Evolutionary conservation across 306 rosid species (phyloP), one percentile per base, ranked within the genome.

Genomic region (Luffa aegyptiaca): DNA sequence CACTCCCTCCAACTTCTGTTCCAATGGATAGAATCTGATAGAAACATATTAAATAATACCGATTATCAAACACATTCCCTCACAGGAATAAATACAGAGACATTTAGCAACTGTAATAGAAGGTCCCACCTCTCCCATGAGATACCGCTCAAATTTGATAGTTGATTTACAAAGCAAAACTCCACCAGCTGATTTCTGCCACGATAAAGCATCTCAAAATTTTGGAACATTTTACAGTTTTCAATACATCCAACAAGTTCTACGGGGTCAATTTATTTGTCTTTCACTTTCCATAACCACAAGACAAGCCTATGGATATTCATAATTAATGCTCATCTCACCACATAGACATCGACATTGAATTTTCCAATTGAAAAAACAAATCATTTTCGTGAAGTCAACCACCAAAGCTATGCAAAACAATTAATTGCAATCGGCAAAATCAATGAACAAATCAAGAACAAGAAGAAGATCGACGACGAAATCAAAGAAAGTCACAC

Each of bases 121-220:
- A 31, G 57, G 6, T 17, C 90, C 82, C 88, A 94, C 98, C 84
- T 92, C 97, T 81, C 98, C 98, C 73, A 86, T 59, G 2, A 94
- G 97, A 84, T 94, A 87, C 56, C 90, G 92, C 87, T 94, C 98
- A 81, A 86, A 94, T 79, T 94, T 94, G 61, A 94, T 97, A 4
- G 97, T 97, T 65, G 98, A 86, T 68, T 85, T 92, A 78, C 95
- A 97, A 80, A 94, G 80, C 83, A 92, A 77, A 81, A 94, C 87
- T 85, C 97, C 98, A 75, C 97, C 97, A 58, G 88, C 77, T 55
- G 98, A 87, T 94, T 83, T 88, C 98, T 94, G 90, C 44, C 20
- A 37, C 26, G 39, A 31, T 16, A 41, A 13, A 14, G 48, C 33
- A 21, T 72, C 26, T 45, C 42, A 72, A n/a, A 5, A 14, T 13